Percentiles rank a stretch among this genome's conserved stretches.
These are phyloP conservation scores for Vicia faba DNA, from an alignment of 306 rosid genomes.

Conservation along the genomic window DNA sequence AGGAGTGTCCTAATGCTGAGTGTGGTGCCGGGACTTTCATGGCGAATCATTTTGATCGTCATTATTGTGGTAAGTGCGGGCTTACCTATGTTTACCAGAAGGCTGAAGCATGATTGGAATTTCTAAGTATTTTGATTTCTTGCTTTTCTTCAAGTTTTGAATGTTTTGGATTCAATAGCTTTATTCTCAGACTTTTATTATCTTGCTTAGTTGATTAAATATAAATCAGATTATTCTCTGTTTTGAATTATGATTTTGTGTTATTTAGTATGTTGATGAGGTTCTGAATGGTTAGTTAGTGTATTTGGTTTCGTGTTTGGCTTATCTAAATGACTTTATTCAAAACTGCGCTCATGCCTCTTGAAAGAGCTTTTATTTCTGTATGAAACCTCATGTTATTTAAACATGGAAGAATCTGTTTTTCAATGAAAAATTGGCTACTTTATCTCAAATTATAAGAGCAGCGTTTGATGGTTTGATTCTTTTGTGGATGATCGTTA, in stretches of 20 bases:
- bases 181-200: not conserved
- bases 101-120: not conserved
- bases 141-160: not conserved
- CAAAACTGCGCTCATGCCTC: no score
- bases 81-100: constrained; percentile 34
- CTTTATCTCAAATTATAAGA: no score
- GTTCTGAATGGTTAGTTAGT: not conserved
- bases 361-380: no score
- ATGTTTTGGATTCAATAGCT: not conserved
- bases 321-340: no score
- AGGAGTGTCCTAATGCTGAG: constrained; percentile 31
- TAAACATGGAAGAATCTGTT: no score
- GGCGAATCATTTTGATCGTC: constrained; percentile 33
- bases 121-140: not conserved
- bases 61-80: constrained; percentile 33
- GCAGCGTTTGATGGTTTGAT: no score
- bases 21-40: constrained; percentile 33
- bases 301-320: no score
- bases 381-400: no score
- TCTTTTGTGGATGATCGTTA: no score
- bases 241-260: not conserved
- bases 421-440: no score
- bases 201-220: no score
- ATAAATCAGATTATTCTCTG: not conserved
- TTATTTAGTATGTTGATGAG: not conserved